phyloP scores from a whole-genome alignment of 2,329 filamentous ascomycete genomes.

The Anisogramma anomala region DNA sequence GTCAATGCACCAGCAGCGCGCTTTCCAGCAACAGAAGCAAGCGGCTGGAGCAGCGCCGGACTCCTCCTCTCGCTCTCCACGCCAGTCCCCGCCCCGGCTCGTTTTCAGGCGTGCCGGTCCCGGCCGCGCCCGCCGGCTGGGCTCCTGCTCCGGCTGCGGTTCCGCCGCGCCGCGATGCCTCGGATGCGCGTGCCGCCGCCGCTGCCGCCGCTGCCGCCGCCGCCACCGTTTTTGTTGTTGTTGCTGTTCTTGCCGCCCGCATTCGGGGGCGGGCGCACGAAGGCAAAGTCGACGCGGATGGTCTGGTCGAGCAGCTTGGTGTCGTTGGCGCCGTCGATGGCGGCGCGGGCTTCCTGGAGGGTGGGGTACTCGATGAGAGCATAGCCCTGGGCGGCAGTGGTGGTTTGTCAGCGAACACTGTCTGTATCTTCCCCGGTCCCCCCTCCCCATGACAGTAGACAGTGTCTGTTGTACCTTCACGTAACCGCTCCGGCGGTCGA shows the following conservation, averaged over 20 bases:
- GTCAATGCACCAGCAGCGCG: no score
- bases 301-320: constrained; percentile 73
- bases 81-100: not conserved
- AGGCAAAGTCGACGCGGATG: constrained; percentile 71
- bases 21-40: no score
- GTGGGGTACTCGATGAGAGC: constrained; percentile 77
- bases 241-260: constrained; percentile 33
- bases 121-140: constrained; percentile 24
- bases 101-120: constrained; percentile 9
- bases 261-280: constrained; percentile 64
- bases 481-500: constrained; percentile 73
- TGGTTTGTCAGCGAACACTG: not conserved
- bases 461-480: constrained; percentile 59
- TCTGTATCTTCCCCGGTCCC: no score
- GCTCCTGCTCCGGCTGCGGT: constrained; percentile 38
- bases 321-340: constrained; percentile 67
- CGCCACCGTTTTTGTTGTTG: constrained; percentile 28
- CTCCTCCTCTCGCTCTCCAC: not conserved
- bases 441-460: no score
- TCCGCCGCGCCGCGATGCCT: constrained; percentile 27
- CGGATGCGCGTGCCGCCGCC: constrained; percentile 28
- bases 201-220: constrained; percentile 27
- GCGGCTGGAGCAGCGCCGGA: no score
- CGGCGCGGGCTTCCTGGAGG: constrained; percentile 65
- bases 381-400: constrained; percentile 50